phyloP scores from a whole-genome alignment of 2,329 filamentous ascomycete species.

The Fonsecaea nubica region DNA sequence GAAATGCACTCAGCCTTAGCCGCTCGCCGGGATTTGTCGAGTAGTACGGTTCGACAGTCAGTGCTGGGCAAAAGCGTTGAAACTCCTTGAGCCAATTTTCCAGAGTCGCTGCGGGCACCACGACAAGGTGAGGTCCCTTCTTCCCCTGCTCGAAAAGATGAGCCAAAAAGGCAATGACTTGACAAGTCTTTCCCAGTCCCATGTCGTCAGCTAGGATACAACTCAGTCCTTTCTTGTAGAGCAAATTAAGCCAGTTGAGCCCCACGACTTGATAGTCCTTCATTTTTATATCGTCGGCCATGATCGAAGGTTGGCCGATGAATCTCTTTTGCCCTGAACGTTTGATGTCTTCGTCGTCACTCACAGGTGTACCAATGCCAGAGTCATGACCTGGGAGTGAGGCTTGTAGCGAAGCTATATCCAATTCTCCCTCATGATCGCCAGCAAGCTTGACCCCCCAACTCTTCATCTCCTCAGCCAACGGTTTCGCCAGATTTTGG shows the following conservation, averaged over 20 bases:
- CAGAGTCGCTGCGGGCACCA: constrained; percentile 90
- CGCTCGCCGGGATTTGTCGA: constrained; percentile 70
- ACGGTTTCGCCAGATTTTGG: constrained; percentile 72
- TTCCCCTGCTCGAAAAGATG: constrained; percentile 74
- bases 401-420: constrained; percentile 61
- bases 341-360: constrained; percentile 51
- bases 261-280: constrained; percentile 95
- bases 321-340: constrained; percentile 50
- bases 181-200: constrained; percentile 93
- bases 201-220: constrained; percentile 97
- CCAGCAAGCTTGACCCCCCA: constrained; percentile 73
- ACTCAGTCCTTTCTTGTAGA: constrained; percentile 79
- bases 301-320: constrained; percentile 73
- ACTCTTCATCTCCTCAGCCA: constrained; percentile 68
- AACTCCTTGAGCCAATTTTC: constrained; percentile 98
- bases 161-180: constrained; percentile 90
- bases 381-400: constrained; percentile 63
- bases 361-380: constrained; percentile 68
- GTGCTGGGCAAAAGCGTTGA: constrained; percentile 77
- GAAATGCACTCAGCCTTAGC: constrained; percentile 69
- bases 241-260: constrained; percentile 88
- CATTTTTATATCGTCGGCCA: constrained; percentile 77
- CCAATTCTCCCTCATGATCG: constrained; percentile 65
- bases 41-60: constrained; percentile 76
- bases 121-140: constrained; percentile 78